phyloP scores from a whole-genome alignment of 108 stramenopile species.

The Fistulifera solaris region DNA sequence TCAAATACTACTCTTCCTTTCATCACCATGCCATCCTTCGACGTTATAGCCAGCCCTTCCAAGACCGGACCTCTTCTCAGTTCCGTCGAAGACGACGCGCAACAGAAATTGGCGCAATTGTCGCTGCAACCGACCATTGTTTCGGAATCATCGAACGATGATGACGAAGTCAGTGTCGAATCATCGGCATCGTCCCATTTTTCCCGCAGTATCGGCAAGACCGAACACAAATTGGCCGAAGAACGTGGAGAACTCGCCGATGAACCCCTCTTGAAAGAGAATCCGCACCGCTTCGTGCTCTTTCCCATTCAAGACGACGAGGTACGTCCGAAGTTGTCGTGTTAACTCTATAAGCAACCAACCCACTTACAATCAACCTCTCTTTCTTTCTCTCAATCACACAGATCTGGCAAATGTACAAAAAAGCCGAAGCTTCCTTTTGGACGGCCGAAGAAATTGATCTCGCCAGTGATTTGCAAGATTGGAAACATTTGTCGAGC shows the following conservation, averaged over 20 bases:
- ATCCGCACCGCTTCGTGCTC: conserved; percentile 92
- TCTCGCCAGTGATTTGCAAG: conserved; percentile 87
- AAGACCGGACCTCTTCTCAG: too few relatives aligned
- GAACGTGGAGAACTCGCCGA: conserved; percentile 36
- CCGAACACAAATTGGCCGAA: conserved; percentile 64
- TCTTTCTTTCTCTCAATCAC: background rate
- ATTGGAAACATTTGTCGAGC: conserved; percentile 86
- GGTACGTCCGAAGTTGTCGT: conserved; percentile 35
- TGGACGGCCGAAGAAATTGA: conserved; percentile 99
- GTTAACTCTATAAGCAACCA: background rate
- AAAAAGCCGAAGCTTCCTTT: conserved; percentile 99
- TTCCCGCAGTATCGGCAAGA: conserved; percentile 15
- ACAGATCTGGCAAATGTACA: conserved; percentile 95
- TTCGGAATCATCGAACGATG: too few relatives aligned
- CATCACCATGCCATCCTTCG: too few relatives aligned
- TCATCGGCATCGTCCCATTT: too few relatives aligned
- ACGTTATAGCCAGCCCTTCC: too few relatives aligned
- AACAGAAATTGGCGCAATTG: too few relatives aligned
- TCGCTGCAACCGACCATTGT: too few relatives aligned
- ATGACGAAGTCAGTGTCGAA: too few relatives aligned
- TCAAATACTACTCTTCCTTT: too few relatives aligned
- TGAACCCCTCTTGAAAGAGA: conserved; percentile 73
- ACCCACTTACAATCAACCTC: background rate
- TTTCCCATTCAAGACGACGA: conserved; percentile 98
- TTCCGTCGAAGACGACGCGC: too few relatives aligned